A percentile compares a stretch with the other conserved stretches of the same genome.
Conservation (phyloP, 2,329 filamentous ascomycete species). For the Phaeosphaeriaceae sp. region DNA sequence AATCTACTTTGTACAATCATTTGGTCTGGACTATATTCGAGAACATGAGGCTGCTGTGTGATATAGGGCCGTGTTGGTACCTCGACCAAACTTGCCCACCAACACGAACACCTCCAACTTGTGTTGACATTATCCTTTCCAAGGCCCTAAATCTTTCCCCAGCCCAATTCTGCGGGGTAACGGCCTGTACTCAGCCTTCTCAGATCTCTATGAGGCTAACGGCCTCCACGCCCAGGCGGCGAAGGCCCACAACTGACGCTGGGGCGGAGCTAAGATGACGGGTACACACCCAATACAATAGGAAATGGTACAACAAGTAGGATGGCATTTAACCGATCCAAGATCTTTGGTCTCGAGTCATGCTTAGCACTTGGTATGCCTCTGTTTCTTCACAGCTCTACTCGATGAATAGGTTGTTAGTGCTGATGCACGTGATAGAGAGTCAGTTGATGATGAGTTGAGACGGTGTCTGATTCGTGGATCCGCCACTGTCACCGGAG, state of each 20-base stretch:
- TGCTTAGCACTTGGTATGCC: background rate
- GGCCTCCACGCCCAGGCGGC: background rate
- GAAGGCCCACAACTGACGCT: background rate
- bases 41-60: background rate
- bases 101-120: background rate
- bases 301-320: background rate
- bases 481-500: background rate
- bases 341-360: background rate
- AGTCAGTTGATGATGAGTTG: background rate
- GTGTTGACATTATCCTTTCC: background rate
- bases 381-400: background rate
- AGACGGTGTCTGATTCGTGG: background rate
- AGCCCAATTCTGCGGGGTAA: background rate
- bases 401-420: background rate
- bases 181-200: background rate
- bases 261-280: background rate
- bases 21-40: background rate
- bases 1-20: background rate
- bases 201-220: background rate
- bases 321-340: background rate
- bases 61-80: background rate
- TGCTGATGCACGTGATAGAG: background rate
- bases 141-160: background rate
- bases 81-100: background rate
- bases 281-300: background rate